Base-by-base conservation (phyloP, 768 basidiomycete species). In the Leccinum fibrillosum region DNA sequence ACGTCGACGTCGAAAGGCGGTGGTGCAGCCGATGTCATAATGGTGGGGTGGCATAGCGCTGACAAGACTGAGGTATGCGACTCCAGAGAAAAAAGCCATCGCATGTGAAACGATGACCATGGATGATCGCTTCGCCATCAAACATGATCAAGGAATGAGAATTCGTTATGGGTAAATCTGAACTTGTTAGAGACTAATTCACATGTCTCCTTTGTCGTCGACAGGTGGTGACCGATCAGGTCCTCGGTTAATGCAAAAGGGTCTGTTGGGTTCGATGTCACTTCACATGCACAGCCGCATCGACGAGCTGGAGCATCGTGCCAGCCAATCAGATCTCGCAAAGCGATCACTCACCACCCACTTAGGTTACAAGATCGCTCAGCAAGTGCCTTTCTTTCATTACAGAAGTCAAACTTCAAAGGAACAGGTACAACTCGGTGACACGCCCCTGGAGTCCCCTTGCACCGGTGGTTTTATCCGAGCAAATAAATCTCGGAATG, bases 61-160 rank as follows among this genome's bases (percentile, higher is more conserved):
- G 53, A 56, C 9, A 61, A 15, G 19, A 48, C 11, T 42, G 55
- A 15, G 10, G 49, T 54, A 13, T 56, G 55, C 13, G 49, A 54
- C 5, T 15, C n/a, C 0, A 25, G 13, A 15, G 58, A 58, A 17
- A 44, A 21, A 60, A 42, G 13, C 3, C 39, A 42, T 49, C 8
- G 53, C 28, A 5, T 32, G 23, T 4, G 55, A 23, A 49, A 67
- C 52, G 17, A 57, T 9, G 3, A 59, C 25, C 11, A 32, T 65
- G 49, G 42, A 68, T 65, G 44, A 68, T 54, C 12, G 21, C 11
- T 9, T 47, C 66, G 42, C 62, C 62, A 50, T 67, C 66, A 28
- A 64, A 64, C 54, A 64, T 62, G 37, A 39, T 39, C 37, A 39
- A 39, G 17, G 17, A n/a, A 9, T 39, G 17, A 13, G 34, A 35